Evolutionary conservation across 2,329 filamentous ascomycete species (phyloP).

Genomic region (Aspergillus amoenus): DNA sequence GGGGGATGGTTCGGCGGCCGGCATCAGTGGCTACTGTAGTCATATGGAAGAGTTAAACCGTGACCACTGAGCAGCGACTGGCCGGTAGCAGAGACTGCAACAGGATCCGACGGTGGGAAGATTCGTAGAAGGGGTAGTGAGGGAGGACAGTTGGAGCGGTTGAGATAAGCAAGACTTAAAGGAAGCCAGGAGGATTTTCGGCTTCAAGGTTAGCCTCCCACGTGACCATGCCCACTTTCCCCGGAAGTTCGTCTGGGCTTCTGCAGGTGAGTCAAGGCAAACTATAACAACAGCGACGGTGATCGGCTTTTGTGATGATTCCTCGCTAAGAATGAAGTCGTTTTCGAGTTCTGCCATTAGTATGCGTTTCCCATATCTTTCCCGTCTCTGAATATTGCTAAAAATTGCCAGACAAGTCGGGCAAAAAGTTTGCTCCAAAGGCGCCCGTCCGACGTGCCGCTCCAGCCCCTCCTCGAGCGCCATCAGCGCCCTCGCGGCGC

Average conservation of each 20-base stretch:
- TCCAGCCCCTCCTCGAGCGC: conserved; percentile 36
- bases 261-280: conserved; percentile 23
- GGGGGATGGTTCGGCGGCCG: conserved; percentile 73
- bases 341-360: conserved; percentile 57
- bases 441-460: conserved; percentile 58
- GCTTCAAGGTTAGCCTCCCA: conserved; percentile 36
- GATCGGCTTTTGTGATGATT: conserved; percentile 23
- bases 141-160: conserved; percentile 26
- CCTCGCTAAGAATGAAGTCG: conserved; percentile 41
- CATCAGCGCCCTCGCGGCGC: conserved; percentile 40
- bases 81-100: conserved; percentile 28
- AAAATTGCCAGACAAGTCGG: conserved; percentile 55
- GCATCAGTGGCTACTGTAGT: conserved; percentile 70
- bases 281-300: conserved; percentile 1
- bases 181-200: conserved; percentile 45
- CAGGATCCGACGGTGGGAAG: conserved; percentile 24
- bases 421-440: conserved; percentile 77
- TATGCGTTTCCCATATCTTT: conserved; percentile 27
- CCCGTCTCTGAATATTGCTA: not conserved
- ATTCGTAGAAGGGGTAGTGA: conserved; percentile 15
- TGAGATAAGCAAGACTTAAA: conserved; percentile 29
- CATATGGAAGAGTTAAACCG: conserved; percentile 31
- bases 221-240: conserved; percentile 38
- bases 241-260: conserved; percentile 22
- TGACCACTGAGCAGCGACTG: conserved; percentile 38